Conservation (phyloP, 768 basidiomycete genomes). For the Lanmaoa rubissima region DNA sequence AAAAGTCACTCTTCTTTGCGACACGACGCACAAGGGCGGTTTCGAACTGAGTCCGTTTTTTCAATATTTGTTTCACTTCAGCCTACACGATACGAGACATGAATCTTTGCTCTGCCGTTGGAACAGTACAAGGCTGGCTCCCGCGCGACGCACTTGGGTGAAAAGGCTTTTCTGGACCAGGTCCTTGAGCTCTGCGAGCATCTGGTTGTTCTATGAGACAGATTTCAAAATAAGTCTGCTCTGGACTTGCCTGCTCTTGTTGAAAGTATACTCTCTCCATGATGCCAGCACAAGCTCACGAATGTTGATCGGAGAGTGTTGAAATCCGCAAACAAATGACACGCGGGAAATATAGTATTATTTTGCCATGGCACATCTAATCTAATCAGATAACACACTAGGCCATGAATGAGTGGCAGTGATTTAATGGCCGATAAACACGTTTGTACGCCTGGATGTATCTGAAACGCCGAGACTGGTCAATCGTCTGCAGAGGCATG, state of each 20-base stretch:
- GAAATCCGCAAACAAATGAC: background rate
- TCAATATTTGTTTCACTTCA: conserved; percentile 84
- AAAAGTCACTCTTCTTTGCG: conserved; percentile 80
- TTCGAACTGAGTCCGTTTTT: conserved; percentile 81
- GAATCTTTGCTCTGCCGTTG: background rate
- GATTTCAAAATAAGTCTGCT: background rate
- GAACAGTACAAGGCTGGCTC: background rate
- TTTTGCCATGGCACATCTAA: conserved; percentile 2
- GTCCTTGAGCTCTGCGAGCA: conserved; percentile 95
- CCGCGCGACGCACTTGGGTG: conserved; percentile 54
- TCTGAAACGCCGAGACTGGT: background rate
- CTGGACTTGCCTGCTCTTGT: conserved; percentile 72
- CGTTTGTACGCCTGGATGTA: conserved; percentile 1
- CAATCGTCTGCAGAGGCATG: background rate
- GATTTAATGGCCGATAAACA: background rate
- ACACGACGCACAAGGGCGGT: conserved; percentile 78
- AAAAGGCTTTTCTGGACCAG: conserved; percentile 83
- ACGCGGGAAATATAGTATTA: conserved; percentile 8
- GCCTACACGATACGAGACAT: conserved; percentile 38
- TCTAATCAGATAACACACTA: conserved; percentile 15
- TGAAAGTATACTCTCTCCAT: conserved; percentile 96
- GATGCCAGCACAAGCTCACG: conserved; percentile 9
- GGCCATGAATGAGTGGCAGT: background rate
- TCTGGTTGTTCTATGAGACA: conserved; percentile 41
- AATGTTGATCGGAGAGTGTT: background rate